Percentiles rank a stretch among this genome's conserved stretches.
These are phyloP conservation scores for Yamadazyma pseudoaaseri DNA, from an alignment of 1,139 yeast species.

Conservation along the genomic window DNA sequence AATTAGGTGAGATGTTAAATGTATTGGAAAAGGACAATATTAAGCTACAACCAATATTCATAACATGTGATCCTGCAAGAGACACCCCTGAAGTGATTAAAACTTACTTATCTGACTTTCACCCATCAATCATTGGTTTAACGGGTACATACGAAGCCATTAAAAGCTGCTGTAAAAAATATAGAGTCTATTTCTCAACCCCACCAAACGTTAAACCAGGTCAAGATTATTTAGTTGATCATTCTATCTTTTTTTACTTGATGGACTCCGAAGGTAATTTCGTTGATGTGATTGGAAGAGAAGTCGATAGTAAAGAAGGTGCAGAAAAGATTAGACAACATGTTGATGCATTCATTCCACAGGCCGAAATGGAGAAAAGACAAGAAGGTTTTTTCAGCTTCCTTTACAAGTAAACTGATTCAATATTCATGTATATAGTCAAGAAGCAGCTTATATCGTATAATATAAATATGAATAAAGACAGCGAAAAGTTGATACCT, in stretches of 20 bases:
- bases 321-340: slow-evolving; percentile 76
- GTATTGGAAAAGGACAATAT: slow-evolving; percentile 59
- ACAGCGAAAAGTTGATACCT: too few relatives aligned
- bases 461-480: too few relatives aligned
- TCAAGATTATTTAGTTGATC: slow-evolving; percentile 94
- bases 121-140: slow-evolving; percentile 81
- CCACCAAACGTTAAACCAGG: slow-evolving; percentile 94
- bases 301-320: slow-evolving; percentile 77
- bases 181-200: slow-evolving; percentile 91
- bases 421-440: too few relatives aligned
- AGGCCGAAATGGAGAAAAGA: slow-evolving; percentile 57
- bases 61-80: slow-evolving; percentile 95
- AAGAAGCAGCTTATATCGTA: neutral
- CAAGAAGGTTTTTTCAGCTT: slow-evolving; percentile 57
- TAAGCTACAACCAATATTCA: slow-evolving; percentile 78
- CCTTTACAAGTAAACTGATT: slow-evolving; percentile 43
- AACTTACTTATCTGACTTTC: slow-evolving; percentile 81
- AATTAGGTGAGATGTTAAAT: slow-evolving; percentile 76
- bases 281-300: slow-evolving; percentile 91
- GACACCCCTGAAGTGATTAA: slow-evolving; percentile 83
- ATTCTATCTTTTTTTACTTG: slow-evolving; percentile 90
- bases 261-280: slow-evolving; percentile 97
- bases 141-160: slow-evolving; percentile 89
- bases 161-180: slow-evolving; percentile 79
- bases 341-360: slow-evolving; percentile 74